Evolutionary conservation across 2,329 filamentous ascomycete species (phyloP), one percentile per base, ranked within the genome.

Genomic region (Ophiocordyceps camponoti-rufipedis): DNA sequence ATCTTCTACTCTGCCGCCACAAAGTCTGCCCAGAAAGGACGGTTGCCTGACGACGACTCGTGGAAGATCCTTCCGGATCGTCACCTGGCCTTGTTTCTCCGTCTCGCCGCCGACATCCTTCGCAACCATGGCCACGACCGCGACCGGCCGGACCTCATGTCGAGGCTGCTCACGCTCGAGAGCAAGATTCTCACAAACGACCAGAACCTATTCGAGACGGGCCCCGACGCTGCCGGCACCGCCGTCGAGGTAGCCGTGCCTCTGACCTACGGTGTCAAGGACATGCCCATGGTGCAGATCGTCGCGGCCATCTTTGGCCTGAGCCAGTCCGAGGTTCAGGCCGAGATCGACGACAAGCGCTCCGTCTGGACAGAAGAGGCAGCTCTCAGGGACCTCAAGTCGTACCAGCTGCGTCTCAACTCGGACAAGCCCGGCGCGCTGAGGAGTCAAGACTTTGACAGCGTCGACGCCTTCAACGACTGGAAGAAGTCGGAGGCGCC

Each of bases 1-100:
- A 95, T 96, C 51, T 96, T 98, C 69, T 96, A 93, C 64, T 93
- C 88, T 1, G 83, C 85, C 50, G 88, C 91, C 7, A 94, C 86
- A 42, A 93, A 94, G 60, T 88, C 65, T 31, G 65, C 94, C 49
- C 74, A 94, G 55, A 79, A 83, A 61, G 85, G 54, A 54, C 85
- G 60, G 75, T 82, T 75, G 1, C 71, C 78, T 0, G 82, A 83
- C 42, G 89, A 96, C 60, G 86, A 94, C 59, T 75, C 77, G 45
- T 95, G 86, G 84, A 94, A 91, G 65, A 69, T 83, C 48, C 78
- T 96, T 64, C 87, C 94, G 16, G 91, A 98, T 62, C 78, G 89
- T 46, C 91, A 98, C 62, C 80, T 96, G 47, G 91, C 91, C 44
- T 74, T 98, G 48, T 98, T 98, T 59, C 82, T 98, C 51, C 80